Conservation (phyloP, 805 yeast species). For the Pichia heedii region DNA sequence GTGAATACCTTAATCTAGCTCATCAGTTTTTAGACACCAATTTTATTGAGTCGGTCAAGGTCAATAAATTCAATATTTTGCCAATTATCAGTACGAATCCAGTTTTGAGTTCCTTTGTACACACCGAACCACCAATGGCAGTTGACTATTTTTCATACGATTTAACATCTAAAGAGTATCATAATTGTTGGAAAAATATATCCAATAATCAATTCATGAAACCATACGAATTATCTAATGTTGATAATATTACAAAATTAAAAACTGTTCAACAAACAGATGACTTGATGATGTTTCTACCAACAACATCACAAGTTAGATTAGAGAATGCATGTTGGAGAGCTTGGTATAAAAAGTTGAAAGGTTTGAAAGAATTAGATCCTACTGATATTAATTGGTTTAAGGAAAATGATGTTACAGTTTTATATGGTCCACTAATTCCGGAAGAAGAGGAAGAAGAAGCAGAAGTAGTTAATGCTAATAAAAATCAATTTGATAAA, state of each 20-base stretch:
- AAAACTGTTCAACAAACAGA: conserved; percentile 21
- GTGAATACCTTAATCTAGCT: conserved; percentile 13
- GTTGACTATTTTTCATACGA: conserved; percentile 35
- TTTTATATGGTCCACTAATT: conserved; percentile 43
- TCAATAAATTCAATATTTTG: conserved; percentile 18
- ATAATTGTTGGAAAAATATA: conserved; percentile 34
- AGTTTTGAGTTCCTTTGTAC: conserved; percentile 4
- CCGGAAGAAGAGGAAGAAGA: conserved; percentile 9
- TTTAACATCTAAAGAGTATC: conserved; percentile 29
- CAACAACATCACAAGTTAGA: conserved; percentile 32
- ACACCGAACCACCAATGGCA: conserved; percentile 19
- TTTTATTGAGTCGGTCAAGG: conserved; percentile 15
- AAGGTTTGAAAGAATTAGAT: conserved; percentile 37
- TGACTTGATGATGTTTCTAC: conserved; percentile 26
- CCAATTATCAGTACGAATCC: conserved; percentile 19
- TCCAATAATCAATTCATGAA: conserved; percentile 28
- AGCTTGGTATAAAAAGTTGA: conserved; percentile 83
- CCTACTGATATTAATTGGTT: conserved; percentile 46
- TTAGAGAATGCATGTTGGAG: conserved; percentile 88
- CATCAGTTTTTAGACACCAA: conserved; percentile 27
- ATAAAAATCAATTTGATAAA: neutral
- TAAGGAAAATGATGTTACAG: conserved; percentile 45
- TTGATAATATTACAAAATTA: conserved; percentile 18
- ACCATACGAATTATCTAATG: conserved; percentile 25
- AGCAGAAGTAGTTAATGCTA: neutral